Base-by-base conservation (phyloP, 306 rosid genomes). In the Mimosa pudica region DNA sequence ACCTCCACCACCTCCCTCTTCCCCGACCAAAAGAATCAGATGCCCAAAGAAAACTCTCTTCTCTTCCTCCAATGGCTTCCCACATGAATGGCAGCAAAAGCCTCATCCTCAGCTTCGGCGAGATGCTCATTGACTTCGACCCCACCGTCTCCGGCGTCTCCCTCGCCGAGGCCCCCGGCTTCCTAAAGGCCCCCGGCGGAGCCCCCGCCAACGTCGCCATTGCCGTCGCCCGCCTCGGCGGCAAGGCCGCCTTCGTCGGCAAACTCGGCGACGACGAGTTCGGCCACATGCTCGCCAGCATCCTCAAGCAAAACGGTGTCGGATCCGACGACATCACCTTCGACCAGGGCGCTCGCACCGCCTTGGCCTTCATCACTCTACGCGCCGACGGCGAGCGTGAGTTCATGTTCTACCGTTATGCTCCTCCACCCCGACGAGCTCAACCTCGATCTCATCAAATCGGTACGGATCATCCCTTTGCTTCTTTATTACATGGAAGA, bases 191-290 rank as follows among this genome's bases (percentile, higher is more conserved):
- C 2, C 98, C 99, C 54, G 99, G 99, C 5, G 97, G 99, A 0
- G 99, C 99, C 2, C 98, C 99, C 0, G 99, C 98, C 13, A 95
- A 95, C 93, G 99, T 93, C 1, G 94, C 99, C 67, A 95, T 95
- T 83, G 99, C 98, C 32, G 94, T 95, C 0, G 17, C 97, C 1
- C 75, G 97, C 12, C 92, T 95, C 10, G 99, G 99, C 13, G 99
- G 99, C 0, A 78, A 86, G 6, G 82, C 97, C 0, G 91, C 99
- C 76, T 95, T 93, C 84, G 87, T 95, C 32, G 99, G 98, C 0
- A 95, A 95, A 60, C 99, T 93, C 70, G 98, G 98, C 1, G 97
- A 95, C 52, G 99, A 95, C 48, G 99, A 95, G 86, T 93, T 95
- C 83, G 98, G 99, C 0, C 94, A 84, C 86, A 93, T 91, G 99